A percentile compares a stretch with the other conserved stretches of the same genome.
phyloP scores from a whole-genome alignment of 2,329 filamentous ascomycete species.

The Exophiala alcalophila region DNA sequence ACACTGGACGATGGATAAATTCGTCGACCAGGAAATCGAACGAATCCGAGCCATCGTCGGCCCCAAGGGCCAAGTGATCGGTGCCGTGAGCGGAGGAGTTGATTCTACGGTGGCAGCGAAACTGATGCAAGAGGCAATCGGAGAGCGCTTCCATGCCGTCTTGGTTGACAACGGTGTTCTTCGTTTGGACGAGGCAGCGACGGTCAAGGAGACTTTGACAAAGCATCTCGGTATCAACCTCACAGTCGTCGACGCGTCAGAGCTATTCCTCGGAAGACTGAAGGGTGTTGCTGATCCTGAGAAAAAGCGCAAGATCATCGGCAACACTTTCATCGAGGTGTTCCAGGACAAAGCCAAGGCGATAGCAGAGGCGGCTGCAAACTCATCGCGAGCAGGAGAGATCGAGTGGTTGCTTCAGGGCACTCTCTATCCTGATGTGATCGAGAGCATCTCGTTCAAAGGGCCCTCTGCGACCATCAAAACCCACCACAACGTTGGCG shows the following conservation, averaged over 20 bases:
- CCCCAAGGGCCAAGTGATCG: constrained; percentile 75
- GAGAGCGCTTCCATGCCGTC: constrained; percentile 78
- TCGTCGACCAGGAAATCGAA: constrained; percentile 74
- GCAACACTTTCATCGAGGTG: constrained; percentile 73
- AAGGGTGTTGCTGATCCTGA: constrained; percentile 77
- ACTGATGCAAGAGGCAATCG: constrained; percentile 83
- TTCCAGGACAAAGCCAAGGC: constrained; percentile 76
- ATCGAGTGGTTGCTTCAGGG: constrained; percentile 87
- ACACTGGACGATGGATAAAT: constrained; percentile 84
- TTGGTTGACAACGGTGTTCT: constrained; percentile 84
- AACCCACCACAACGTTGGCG: constrained; percentile 70
- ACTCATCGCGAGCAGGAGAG: constrained; percentile 66
- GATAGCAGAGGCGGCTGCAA: constrained; percentile 68
- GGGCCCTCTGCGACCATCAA: constrained; percentile 70
- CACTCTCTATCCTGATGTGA: constrained; percentile 74
- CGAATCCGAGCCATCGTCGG: constrained; percentile 82
- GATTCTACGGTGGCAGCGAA: constrained; percentile 85
- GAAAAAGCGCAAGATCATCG: constrained; percentile 88
- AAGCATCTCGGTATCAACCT: constrained; percentile 85
- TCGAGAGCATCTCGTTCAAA: constrained; percentile 70
- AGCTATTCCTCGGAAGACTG: constrained; percentile 74
- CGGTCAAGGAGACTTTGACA: constrained; percentile 75
- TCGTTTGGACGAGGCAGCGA: constrained; percentile 76
- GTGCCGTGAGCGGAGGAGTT: constrained; percentile 77
- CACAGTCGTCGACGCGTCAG: constrained; percentile 75